Evolutionary conservation across 495 filamentous ascomycete species (phyloP), one percentile per base, ranked within the genome.

Genomic region (Hyphodiscus hymeniophilus): DNA sequence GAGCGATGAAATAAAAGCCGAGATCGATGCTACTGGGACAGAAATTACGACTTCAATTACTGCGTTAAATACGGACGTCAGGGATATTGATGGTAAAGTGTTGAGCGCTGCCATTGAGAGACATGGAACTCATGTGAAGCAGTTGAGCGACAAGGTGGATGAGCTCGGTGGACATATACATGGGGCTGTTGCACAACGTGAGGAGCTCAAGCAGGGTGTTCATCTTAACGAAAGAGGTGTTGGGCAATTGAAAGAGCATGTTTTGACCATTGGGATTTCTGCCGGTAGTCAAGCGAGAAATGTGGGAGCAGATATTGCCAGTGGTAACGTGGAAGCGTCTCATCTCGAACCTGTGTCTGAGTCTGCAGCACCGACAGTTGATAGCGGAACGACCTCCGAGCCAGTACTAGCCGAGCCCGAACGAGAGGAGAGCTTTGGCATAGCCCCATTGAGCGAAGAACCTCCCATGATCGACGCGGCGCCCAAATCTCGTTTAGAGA

Each of bases 1-100:
- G 2, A 43, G 48, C 30, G 56, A 58, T 15, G 52, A 58, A 17
- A 15, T 58, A 13, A 58, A 52, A 18, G 33, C 51, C n/a, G 56
- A 58, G 23, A 52, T 55, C 15, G 51, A 55, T 42, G 47, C 56
- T 23, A 49, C 30, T 5, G 52, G 56, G 4, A 52, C 51, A 11
- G 33, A 48, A 16, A 49, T 55, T 6, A 33, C 41, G 6, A 46
- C 50, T 2, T 45, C 48, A 7, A 32, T 58, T 21, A 30, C 40
- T 7, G 38, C 11, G 7, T 22, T 58, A 15, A 26, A 22, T 22
- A 26, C 21, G 7, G 48, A 52, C 28, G 22, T 58, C 10, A 47
- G 50, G 20, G 44, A 21, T 26, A 38, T 54, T 22, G 45, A 50
- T 28, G n/a, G 50, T 0, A 38, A 24, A 3, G 7, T 18, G 21